Conservation (phyloP, 805 yeast genomes). For the Torulaspora franciscae region DNA sequence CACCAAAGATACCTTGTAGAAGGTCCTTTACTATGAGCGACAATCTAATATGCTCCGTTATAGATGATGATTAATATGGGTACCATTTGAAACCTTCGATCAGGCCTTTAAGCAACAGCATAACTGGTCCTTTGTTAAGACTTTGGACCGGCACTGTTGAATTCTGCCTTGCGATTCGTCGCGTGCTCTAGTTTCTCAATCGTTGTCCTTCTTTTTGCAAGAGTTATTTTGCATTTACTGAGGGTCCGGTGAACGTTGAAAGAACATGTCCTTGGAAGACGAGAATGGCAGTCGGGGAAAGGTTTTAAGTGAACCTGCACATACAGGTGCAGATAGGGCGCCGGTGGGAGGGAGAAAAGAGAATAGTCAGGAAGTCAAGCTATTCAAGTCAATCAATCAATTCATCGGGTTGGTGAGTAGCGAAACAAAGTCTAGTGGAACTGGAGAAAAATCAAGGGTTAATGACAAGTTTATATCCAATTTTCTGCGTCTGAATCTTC, state of each 20-base stretch:
- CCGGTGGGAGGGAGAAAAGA: background rate
- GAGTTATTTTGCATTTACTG: background rate
- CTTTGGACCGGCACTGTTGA: background rate
- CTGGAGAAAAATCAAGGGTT: background rate
- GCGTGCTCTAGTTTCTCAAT: background rate
- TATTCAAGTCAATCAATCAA: constrained; percentile 24
- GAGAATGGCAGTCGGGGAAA: background rate
- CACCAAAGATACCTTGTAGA: background rate
- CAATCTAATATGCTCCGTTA: background rate
- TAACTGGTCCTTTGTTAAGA: too few species aligned
- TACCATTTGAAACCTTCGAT: background rate
- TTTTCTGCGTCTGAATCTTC: constrained; percentile 15
- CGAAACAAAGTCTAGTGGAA: constrained; percentile 1
- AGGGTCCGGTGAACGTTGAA: background rate
- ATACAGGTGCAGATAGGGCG: background rate
- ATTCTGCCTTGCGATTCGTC: background rate
- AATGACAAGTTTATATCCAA: constrained; percentile 12
- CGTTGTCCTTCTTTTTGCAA: background rate
- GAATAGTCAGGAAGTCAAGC: constrained; percentile 17
- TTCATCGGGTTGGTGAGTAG: constrained; percentile 19
- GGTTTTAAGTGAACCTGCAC: background rate
- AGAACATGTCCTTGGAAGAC: constrained; percentile 4
- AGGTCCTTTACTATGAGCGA: background rate
- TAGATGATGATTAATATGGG: background rate
- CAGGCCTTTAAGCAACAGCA: background rate